Percentiles rank a stretch among this genome's conserved stretches.
Evolutionary conservation across 345 rosid species (phyloP).

Genomic region (Pugionium dolabratum): DNA sequence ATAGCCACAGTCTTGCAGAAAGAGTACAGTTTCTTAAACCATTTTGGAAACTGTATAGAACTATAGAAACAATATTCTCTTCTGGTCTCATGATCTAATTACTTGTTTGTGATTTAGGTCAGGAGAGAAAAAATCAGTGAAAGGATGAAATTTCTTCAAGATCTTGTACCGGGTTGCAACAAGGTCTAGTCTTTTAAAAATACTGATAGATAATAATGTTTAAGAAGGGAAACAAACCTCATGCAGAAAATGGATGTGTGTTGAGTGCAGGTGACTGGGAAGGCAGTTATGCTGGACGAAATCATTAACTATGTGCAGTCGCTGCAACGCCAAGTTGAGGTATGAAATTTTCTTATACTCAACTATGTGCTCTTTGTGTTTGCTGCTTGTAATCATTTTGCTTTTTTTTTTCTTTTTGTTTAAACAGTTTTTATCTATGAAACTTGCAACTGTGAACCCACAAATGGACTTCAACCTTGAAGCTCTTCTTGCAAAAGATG

Average conservation of each 20-base stretch:
- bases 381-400: constrained; percentile 9
- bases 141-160: constrained; percentile 98
- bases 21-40: constrained; percentile 54
- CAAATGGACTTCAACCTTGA: constrained; percentile 78
- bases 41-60: constrained; percentile 5
- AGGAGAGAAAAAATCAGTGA: constrained; percentile 98
- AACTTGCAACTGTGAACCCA: constrained; percentile 93
- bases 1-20: constrained; percentile 91
- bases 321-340: constrained; percentile 98
- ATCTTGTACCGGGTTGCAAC: constrained; percentile 97
- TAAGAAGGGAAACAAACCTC: constrained; percentile 9
- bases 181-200: constrained; percentile 51
- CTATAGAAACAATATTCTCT: constrained; percentile 5
- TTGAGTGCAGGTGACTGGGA: constrained; percentile 79
- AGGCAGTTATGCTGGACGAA: constrained; percentile 99
- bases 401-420: background rate
- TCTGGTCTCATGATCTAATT: constrained; percentile 19
- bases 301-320: constrained; percentile 96
- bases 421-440: constrained; percentile 89
- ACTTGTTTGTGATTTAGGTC: constrained; percentile 51
- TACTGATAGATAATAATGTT: background rate
- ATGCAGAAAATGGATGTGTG: background rate
- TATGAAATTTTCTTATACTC: constrained; percentile 31
- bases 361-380: constrained; percentile 13
- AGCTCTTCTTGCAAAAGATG: constrained; percentile 88